Conservation (phyloP, 768 basidiomycete genomes). For the Lyophyllum decastes region DNA sequence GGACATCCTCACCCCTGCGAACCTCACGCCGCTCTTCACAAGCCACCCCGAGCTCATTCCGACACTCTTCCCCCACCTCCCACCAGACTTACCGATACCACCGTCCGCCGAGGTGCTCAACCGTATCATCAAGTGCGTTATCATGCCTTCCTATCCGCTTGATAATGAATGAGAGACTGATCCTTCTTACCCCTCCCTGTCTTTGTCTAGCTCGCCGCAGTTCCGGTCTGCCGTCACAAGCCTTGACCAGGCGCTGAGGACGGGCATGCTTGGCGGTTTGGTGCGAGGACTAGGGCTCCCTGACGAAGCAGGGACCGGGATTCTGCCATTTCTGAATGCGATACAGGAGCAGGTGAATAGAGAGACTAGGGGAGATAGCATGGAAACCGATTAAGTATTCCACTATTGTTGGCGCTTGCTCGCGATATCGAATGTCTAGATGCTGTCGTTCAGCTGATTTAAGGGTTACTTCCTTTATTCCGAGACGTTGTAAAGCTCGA, state of each 20-base stretch:
- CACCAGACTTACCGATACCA: constrained; percentile 70
- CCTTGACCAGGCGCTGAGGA: constrained; percentile 83
- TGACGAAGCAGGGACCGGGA: constrained; percentile 78
- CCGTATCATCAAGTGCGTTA: constrained; percentile 61
- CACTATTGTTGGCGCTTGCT: not conserved
- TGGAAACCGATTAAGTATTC: constrained; percentile 73
- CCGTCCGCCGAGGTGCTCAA: constrained; percentile 71
- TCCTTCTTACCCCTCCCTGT: not conserved
- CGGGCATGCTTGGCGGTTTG: constrained; percentile 73
- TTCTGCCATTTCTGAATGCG: constrained; percentile 79
- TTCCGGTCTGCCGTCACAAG: constrained; percentile 79
- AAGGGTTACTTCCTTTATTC: not conserved
- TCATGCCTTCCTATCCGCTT: no score
- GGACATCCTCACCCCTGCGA: constrained; percentile 75
- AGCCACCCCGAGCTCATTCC: constrained; percentile 69
- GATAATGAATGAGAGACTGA: no score
- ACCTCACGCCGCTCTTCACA: constrained; percentile 70
- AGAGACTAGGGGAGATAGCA: constrained; percentile 44
- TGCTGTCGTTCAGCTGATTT: not conserved
- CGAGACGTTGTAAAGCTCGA: not conserved
- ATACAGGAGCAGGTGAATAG: constrained; percentile 73
- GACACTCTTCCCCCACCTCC: constrained; percentile 79
- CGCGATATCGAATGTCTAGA: not conserved
- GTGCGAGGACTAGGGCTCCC: constrained; percentile 82
- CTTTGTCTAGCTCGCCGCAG: constrained; percentile 62